phyloP scores from a whole-genome alignment of 73 alveolate genomes.

The Stentor coeruleus region DNA sequence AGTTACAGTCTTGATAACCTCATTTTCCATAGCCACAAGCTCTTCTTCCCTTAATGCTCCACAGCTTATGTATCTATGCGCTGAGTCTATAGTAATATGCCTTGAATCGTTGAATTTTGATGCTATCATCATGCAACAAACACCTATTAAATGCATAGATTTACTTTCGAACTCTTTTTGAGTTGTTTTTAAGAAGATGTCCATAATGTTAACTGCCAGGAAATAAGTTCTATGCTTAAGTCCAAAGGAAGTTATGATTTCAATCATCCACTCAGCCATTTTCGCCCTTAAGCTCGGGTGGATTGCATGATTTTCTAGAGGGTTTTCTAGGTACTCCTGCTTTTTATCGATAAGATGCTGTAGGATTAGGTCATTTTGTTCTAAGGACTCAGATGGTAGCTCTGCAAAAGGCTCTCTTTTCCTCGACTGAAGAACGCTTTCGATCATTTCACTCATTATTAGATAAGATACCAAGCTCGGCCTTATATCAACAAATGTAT shows the following conservation, averaged over 20 bases:
- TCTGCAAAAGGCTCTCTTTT: background rate
- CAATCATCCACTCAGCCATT: slow-evolving; percentile 97
- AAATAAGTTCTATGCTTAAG: slow-evolving; percentile 64
- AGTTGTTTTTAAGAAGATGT: slow-evolving; percentile 50
- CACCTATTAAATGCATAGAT: slow-evolving; percentile 65
- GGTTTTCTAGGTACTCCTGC: background rate
- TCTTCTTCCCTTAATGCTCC: background rate
- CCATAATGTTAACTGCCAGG: slow-evolving; percentile 83
- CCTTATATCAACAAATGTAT: background rate
- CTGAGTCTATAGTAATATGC: slow-evolving; percentile 32
- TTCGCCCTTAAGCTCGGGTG: slow-evolving; percentile 28
- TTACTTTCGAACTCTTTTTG: background rate
- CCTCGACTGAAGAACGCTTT: slow-evolving; percentile 14
- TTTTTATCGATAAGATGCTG: background rate
- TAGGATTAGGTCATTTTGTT: background rate
- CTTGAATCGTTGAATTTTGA: slow-evolving; percentile 70
- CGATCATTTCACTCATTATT: slow-evolving; percentile 6
- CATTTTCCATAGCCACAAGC: background rate
- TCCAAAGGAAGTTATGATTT: slow-evolving; percentile 67
- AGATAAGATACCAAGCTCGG: background rate
- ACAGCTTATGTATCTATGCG: background rate
- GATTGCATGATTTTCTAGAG: background rate
- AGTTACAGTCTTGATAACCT: too few relatives aligned
- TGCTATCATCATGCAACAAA: slow-evolving; percentile 79
- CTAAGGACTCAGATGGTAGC: background rate